Evolutionary conservation across 768 basidiomycete genomes (phyloP).

Genomic region (Pleurotus pulmonarius): DNA sequence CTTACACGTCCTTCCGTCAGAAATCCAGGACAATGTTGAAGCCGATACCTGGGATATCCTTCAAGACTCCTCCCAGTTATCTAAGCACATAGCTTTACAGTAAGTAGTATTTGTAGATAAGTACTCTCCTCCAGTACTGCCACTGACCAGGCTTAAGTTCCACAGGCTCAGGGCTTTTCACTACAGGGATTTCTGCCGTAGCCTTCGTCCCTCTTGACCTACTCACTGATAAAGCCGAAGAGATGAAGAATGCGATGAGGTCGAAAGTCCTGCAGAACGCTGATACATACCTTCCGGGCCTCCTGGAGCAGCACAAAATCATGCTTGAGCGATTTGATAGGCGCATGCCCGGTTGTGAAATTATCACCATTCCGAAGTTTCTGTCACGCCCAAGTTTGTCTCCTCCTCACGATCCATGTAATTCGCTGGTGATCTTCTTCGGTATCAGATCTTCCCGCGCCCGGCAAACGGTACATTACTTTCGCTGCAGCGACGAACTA

Average conservation of each 20-base stretch:
- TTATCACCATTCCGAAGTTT: not conserved
- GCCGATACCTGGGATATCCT: not conserved
- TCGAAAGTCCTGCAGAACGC: not conserved
- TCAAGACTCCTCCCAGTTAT: not conserved
- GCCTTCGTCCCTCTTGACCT: not conserved
- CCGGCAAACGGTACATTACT: slow-evolving; percentile 39
- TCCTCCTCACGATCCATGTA: no score
- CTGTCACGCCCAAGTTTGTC: slow-evolving; percentile 1
- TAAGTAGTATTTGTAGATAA: not conserved
- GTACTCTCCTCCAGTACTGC: not conserved
- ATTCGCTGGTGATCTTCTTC: not conserved
- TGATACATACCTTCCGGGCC: not conserved
- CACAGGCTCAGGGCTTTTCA: not conserved
- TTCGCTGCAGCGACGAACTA: slow-evolving; percentile 35
- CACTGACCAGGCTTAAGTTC: not conserved
- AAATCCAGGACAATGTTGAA: not conserved
- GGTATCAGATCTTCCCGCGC: not conserved
- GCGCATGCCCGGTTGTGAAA: not conserved
- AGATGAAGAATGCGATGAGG: not conserved
- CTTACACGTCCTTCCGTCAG: not conserved
- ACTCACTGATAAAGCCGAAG: not conserved
- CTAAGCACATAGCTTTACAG: not conserved
- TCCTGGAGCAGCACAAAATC: not conserved
- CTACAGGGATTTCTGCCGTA: not conserved
- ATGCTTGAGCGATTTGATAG: not conserved